Evolutionary conservation across 805 yeast genomes (phyloP).

Genomic region (Kluyveromyces nonfermentans): DNA sequence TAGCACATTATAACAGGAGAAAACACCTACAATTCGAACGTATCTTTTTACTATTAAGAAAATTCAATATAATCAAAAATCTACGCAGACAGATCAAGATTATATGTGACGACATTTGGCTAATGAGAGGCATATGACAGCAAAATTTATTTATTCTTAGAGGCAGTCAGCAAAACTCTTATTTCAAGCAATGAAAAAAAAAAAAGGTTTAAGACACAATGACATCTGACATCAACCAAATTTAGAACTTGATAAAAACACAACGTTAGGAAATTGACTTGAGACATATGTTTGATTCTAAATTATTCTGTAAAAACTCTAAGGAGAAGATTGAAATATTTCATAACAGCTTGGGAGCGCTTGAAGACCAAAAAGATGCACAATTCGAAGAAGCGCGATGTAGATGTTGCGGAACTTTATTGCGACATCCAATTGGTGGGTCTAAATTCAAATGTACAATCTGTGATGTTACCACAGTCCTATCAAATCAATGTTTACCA

Average conservation of each 20-base stretch:
- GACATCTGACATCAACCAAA: not conserved
- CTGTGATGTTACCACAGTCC: slow-evolving; percentile 43
- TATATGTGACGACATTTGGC: too few species aligned
- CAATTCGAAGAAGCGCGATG: slow-evolving; percentile 20
- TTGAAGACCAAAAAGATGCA: not conserved
- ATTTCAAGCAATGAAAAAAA: too few species aligned
- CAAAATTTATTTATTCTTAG: not conserved
- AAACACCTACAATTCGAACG: too few species aligned
- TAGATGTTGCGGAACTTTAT: slow-evolving; percentile 38
- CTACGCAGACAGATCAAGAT: too few species aligned
- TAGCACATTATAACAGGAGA: too few species aligned
- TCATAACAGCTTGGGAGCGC: not conserved
- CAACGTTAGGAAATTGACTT: not conserved
- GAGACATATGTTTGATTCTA: not conserved
- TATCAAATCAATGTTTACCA: slow-evolving; percentile 8
- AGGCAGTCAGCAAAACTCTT: not conserved
- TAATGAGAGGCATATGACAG: too few species aligned
- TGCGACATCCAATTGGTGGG: slow-evolving; percentile 31
- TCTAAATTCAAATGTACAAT: slow-evolving; percentile 47
- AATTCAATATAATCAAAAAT: too few species aligned
- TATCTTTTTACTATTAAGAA: too few species aligned
- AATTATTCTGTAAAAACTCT: not conserved
- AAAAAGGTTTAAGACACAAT: not conserved
- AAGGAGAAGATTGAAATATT: not conserved
- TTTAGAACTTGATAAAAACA: too few species aligned